Conservation (phyloP, 345 rosid genomes). For the Eucalyptus sideroxylon region DNA sequence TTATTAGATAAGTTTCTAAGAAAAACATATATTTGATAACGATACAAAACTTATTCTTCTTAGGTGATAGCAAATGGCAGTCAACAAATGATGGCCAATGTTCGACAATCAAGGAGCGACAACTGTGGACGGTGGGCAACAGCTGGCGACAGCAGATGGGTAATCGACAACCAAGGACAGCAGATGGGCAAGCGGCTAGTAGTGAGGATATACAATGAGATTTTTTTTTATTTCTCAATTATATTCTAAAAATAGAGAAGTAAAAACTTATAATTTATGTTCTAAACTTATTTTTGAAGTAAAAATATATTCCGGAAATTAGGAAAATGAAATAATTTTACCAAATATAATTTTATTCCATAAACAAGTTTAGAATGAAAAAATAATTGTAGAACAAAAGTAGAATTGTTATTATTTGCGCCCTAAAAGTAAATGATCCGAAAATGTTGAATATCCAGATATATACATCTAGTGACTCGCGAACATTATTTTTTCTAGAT, state of each 20-base stretch:
- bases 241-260: rapidly evolving
- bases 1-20: rapidly evolving
- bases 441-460: neutral
- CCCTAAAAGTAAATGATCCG: rapidly evolving
- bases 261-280: too few relatives aligned
- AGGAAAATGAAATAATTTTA: too few relatives aligned
- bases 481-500: too few relatives aligned
- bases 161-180: rapidly evolving
- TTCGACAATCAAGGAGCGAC: rapidly evolving
- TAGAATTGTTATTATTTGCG: rapidly evolving
- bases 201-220: rapidly evolving
- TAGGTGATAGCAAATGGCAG: rapidly evolving
- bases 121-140: rapidly evolving
- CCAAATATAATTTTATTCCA: rapidly evolving
- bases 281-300: too few relatives aligned
- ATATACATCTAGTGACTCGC: neutral
- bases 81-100: rapidly evolving
- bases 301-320: rapidly evolving
- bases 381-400: too few relatives aligned
- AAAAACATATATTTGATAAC: too few relatives aligned
- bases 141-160: rapidly evolving
- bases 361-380: rapidly evolving
- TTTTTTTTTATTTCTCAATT: too few relatives aligned
- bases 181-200: rapidly evolving
- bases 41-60: too few relatives aligned